phyloP scores from a whole-genome alignment of 1,284 basidiomycete genomes.

The Sporisorium exsertum region DNA sequence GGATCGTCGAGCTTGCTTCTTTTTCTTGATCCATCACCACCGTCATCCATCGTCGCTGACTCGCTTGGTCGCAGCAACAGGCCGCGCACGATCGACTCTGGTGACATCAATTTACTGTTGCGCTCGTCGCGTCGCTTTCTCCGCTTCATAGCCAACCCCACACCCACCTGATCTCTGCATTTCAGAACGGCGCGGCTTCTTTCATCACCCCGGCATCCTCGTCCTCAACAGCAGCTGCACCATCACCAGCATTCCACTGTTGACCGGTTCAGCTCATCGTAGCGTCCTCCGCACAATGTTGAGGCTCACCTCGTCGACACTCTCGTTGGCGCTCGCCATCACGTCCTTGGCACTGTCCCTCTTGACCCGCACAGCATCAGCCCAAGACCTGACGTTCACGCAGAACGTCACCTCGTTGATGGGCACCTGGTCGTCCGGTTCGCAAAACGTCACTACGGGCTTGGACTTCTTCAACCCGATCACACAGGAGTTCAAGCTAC shows the following conservation, averaged over 20 bases:
- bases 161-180: background rate
- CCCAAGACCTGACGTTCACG: slow-evolving; percentile 15
- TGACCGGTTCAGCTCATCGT: background rate
- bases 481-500: slow-evolving; percentile 60
- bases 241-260: background rate
- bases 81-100: too few species aligned
- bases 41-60: too few species aligned
- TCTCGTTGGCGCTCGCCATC: slow-evolving; percentile 18
- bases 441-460: slow-evolving; percentile 62
- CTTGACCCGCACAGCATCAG: slow-evolving; percentile 1
- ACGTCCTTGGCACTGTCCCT: slow-evolving; percentile 4
- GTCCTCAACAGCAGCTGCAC: background rate
- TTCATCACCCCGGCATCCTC: background rate
- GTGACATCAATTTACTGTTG: background rate
- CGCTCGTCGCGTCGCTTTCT: background rate
- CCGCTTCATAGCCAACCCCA: background rate
- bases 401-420: slow-evolving; percentile 47
- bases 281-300: slow-evolving; percentile 4
- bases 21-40: background rate
- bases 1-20: too few species aligned
- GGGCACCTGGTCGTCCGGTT: slow-evolving; percentile 65
- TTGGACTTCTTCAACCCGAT: slow-evolving; percentile 66
- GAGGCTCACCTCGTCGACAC: slow-evolving; percentile 5
- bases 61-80: background rate
- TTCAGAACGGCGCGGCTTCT: background rate